phyloP scores from a whole-genome alignment of 768 basidiomycete genomes.

The Pisolithus sp. region DNA sequence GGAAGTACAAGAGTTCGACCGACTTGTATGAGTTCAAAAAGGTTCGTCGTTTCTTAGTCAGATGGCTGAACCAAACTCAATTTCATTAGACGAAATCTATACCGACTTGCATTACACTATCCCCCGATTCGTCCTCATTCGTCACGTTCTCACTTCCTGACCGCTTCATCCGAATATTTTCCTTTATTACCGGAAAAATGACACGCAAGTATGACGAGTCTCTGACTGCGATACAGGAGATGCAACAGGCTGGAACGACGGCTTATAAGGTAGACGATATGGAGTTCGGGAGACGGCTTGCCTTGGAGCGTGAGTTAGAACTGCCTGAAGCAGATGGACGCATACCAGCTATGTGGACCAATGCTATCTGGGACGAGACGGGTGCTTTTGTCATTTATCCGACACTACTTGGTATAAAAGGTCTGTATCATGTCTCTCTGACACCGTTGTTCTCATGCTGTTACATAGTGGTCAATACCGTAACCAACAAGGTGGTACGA shows the following conservation, averaged over 20 bases:
- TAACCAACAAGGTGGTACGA: constrained; percentile 87
- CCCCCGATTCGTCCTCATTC: constrained; percentile 84
- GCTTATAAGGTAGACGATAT: constrained; percentile 93
- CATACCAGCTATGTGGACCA: constrained; percentile 73
- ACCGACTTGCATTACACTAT: constrained; percentile 88
- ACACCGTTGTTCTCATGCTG: background rate
- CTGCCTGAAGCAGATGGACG: constrained; percentile 68
- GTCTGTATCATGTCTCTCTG: constrained; percentile 34
- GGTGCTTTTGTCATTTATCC: constrained; percentile 93
- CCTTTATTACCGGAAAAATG: constrained; percentile 83
- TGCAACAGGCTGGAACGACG: constrained; percentile 97
- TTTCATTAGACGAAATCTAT: constrained; percentile 72
- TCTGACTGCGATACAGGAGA: constrained; percentile 86
- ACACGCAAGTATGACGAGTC: constrained; percentile 94
- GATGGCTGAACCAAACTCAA: background rate
- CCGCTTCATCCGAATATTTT: constrained; percentile 90
- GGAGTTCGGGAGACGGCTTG: constrained; percentile 98
- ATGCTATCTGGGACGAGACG: constrained; percentile 96
- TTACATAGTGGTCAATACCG: constrained; percentile 22
- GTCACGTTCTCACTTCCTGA: constrained; percentile 91
- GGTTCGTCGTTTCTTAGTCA: constrained; percentile 34
- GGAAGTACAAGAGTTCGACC: constrained; percentile 87
- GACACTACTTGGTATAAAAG: constrained; percentile 91
- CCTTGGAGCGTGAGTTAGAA: constrained; percentile 87
- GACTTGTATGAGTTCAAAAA: constrained; percentile 99